phyloP scores from a whole-genome alignment of 768 basidiomycete species.

The Boletus eberwhitei region DNA sequence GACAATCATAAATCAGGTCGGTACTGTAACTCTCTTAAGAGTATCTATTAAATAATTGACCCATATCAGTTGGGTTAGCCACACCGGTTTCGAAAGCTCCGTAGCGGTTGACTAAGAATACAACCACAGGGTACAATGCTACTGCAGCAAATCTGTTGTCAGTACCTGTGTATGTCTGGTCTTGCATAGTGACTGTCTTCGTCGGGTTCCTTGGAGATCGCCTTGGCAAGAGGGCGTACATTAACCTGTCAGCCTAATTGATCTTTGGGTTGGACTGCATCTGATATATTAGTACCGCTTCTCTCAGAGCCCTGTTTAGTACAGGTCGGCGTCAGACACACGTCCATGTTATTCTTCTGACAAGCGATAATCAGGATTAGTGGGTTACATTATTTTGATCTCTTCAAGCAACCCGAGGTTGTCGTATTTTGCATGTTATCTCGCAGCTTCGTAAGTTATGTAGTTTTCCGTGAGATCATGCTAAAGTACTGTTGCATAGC shows the following conservation, averaged over 20 bases:
- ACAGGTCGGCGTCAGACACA: slow-evolving; percentile 23
- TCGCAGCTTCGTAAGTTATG: slow-evolving; percentile 61
- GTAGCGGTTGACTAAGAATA: background rate
- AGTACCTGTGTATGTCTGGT: slow-evolving; percentile 75
- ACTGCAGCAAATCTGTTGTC: slow-evolving; percentile 71
- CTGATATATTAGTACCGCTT: slow-evolving; percentile 2
- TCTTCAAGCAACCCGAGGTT: slow-evolving; percentile 55
- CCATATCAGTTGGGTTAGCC: slow-evolving; percentile 20
- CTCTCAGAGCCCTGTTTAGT: slow-evolving; percentile 28
- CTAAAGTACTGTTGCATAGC: slow-evolving; percentile 16
- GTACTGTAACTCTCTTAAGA: slow-evolving; percentile 6
- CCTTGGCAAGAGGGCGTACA: slow-evolving; percentile 50
- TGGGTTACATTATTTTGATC: slow-evolving; percentile 67
- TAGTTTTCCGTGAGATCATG: background rate
- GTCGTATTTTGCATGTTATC: slow-evolving; percentile 70
- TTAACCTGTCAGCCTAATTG: slow-evolving; percentile 51
- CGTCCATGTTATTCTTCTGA: background rate
- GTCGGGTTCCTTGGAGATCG: slow-evolving; percentile 65
- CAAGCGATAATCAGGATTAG: slow-evolving; percentile 34
- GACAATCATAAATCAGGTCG: slow-evolving; percentile 48
- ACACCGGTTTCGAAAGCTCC: background rate
- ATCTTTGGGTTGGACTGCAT: background rate
- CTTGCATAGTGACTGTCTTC: slow-evolving; percentile 60
- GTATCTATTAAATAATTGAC: background rate
- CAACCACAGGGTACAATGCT: slow-evolving; percentile 49